Evolutionary conservation across 179 eudicot species (phyloP).

Genomic region (Camellia oleifera): DNA sequence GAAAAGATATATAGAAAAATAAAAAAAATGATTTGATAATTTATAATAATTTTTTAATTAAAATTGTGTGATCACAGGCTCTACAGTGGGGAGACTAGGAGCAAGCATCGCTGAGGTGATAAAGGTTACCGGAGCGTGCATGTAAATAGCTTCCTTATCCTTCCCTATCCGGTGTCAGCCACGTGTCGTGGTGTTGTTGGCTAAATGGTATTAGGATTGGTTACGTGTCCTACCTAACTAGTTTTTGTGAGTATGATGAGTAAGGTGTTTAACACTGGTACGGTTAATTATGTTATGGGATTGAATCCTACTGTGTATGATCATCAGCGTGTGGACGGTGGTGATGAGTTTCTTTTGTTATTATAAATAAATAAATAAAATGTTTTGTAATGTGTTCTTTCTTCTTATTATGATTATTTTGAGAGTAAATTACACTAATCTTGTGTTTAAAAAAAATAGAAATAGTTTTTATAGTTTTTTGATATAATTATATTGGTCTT

Average conservation of each 20-base stretch:
- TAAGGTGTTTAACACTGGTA: neutral
- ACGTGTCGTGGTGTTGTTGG: neutral
- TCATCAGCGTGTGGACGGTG: constrained; percentile 2
- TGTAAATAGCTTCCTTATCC: constrained; percentile 12
- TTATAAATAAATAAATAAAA: neutral
- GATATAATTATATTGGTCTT: too few relatives aligned
- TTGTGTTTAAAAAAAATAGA: too few relatives aligned
- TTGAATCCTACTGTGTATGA: neutral
- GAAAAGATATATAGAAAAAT: too few relatives aligned
- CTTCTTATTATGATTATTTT: too few relatives aligned
- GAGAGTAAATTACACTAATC: too few relatives aligned
- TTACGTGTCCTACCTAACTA: too few relatives aligned
- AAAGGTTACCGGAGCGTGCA: neutral
- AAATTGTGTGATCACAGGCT: constrained; percentile 43
- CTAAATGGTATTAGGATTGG: neutral
- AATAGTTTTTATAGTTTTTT: too few relatives aligned
- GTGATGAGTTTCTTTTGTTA: neutral
- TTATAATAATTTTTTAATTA: too few relatives aligned
- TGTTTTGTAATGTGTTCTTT: neutral
- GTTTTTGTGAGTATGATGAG: too few relatives aligned
- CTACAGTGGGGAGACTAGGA: constrained; percentile 74
- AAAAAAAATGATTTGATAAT: too few relatives aligned
- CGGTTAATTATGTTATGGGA: neutral
- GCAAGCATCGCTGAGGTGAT: constrained; percentile 47
- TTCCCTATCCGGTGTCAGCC: neutral